Percentiles rank a stretch among this genome's conserved stretches.
These are phyloP conservation scores for Heliamphora pulchella DNA, from an alignment of 179 eudicot genomes.

Conservation along the genomic window DNA sequence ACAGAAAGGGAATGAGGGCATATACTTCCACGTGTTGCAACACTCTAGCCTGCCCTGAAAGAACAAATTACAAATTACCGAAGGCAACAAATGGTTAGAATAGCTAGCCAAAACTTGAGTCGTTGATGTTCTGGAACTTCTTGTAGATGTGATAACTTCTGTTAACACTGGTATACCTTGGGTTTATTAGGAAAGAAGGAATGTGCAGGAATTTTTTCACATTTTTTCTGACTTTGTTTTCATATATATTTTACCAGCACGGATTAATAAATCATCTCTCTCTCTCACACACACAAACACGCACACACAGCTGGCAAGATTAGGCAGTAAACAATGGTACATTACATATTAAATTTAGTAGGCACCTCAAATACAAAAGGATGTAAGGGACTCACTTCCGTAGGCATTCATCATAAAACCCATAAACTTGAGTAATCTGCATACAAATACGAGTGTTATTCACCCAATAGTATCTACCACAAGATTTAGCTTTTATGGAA, in stretches of 20 bases:
- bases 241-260: not conserved
- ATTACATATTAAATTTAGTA: not conserved
- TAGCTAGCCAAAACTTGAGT: no score
- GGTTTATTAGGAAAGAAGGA: not conserved
- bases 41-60: not conserved
- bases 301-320: not conserved
- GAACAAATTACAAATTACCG: not conserved
- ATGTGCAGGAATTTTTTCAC: not conserved
- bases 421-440: constrained; percentile 97
- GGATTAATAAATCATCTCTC: not conserved
- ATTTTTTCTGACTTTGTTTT: not conserved
- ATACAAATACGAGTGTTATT: not conserved
- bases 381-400: constrained; percentile 72
- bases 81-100: not conserved
- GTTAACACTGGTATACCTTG: not conserved
- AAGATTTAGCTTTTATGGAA: not conserved
- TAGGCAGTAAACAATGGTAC: not conserved
- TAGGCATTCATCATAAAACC: constrained; percentile 81
- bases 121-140: no score
- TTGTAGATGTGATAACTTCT: not conserved
- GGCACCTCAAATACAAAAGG: constrained; percentile 6
- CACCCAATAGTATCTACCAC: not conserved
- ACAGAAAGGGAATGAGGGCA: no score
- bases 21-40: not conserved
- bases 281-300: not conserved